Evolutionary conservation across 2,329 filamentous ascomycete species (phyloP).

Genomic region (Penicillium sp.): DNA sequence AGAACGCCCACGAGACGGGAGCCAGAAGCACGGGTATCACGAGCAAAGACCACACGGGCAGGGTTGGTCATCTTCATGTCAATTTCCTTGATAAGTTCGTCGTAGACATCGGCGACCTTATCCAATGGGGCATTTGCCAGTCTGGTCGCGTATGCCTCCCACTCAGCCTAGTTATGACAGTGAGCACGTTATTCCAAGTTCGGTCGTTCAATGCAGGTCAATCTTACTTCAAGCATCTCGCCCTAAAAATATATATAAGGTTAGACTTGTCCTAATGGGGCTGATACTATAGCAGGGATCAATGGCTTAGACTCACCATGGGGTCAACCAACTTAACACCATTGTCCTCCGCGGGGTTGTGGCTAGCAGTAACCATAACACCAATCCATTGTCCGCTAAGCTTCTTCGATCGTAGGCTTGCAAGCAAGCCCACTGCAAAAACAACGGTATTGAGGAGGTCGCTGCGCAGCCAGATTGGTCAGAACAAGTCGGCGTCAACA

Average conservation of each 20-base stretch:
- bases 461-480: slow-evolving; percentile 40
- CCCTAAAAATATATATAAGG: slow-evolving; percentile 51
- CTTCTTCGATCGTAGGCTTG: slow-evolving; percentile 84
- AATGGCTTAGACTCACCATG: slow-evolving; percentile 55
- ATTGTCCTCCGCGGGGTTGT: slow-evolving; percentile 87
- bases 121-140: slow-evolving; percentile 82
- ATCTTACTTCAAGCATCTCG: slow-evolving; percentile 84
- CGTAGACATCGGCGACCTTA: slow-evolving; percentile 73
- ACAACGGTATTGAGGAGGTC: slow-evolving; percentile 87
- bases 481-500: slow-evolving; percentile 31
- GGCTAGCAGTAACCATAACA: slow-evolving; percentile 92
- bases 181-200: slow-evolving; percentile 17
- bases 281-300: not conserved
- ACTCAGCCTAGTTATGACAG: slow-evolving; percentile 58
- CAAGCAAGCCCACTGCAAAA: slow-evolving; percentile 86
- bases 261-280: slow-evolving; percentile 5
- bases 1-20: slow-evolving; percentile 77
- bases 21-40: slow-evolving; percentile 91
- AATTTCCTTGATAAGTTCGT: slow-evolving; percentile 69
- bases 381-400: slow-evolving; percentile 88
- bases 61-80: slow-evolving; percentile 69
- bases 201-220: not conserved
- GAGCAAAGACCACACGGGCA: slow-evolving; percentile 81
- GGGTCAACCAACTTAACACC: slow-evolving; percentile 96
- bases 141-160: slow-evolving; percentile 84